phyloP scores from a whole-genome alignment of 2,329 filamentous ascomycete species.

The Seiridium cupressi region DNA sequence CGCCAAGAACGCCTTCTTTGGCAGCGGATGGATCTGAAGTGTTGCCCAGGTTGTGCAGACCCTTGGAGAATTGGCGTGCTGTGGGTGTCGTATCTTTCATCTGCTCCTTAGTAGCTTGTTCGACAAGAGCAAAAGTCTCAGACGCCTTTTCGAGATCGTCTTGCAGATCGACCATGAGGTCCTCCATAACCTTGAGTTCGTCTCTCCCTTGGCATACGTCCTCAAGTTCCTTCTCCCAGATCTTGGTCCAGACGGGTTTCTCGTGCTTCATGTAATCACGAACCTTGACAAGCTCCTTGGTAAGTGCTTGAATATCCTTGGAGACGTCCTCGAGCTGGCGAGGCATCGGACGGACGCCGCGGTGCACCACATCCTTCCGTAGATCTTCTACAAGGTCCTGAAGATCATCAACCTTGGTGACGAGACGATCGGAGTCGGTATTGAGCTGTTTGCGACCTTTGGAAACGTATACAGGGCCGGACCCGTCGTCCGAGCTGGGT shows the following conservation, averaged over 20 bases:
- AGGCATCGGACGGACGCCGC: slow-evolving; percentile 87
- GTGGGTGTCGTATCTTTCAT: slow-evolving; percentile 70
- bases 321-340: slow-evolving; percentile 85
- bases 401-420: slow-evolving; percentile 92
- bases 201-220: slow-evolving; percentile 95
- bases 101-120: slow-evolving; percentile 98
- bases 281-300: slow-evolving; percentile 88
- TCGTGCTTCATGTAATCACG: slow-evolving; percentile 88
- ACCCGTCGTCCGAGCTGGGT: slow-evolving; percentile 71
- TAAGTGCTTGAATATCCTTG: slow-evolving; percentile 80
- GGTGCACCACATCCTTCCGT: slow-evolving; percentile 91
- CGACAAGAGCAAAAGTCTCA: slow-evolving; percentile 90
- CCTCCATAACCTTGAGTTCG: slow-evolving; percentile 93
- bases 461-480: slow-evolving; percentile 83
- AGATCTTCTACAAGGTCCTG: slow-evolving; percentile 96
- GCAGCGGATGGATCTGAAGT: slow-evolving; percentile 71
- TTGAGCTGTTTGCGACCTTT: slow-evolving; percentile 84
- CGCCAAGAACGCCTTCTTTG: slow-evolving; percentile 87
- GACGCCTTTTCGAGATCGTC: slow-evolving; percentile 94
- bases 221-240: slow-evolving; percentile 97
- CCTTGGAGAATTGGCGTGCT: slow-evolving; percentile 51
- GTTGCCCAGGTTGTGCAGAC: slow-evolving; percentile 52
- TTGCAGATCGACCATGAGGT: slow-evolving; percentile 85
- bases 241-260: slow-evolving; percentile 97
- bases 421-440: slow-evolving; percentile 84